Evolutionary conservation across 1,284 basidiomycete species (phyloP), one percentile per base, ranked within the genome.

Genomic region (Heterobasidion occidentale): DNA sequence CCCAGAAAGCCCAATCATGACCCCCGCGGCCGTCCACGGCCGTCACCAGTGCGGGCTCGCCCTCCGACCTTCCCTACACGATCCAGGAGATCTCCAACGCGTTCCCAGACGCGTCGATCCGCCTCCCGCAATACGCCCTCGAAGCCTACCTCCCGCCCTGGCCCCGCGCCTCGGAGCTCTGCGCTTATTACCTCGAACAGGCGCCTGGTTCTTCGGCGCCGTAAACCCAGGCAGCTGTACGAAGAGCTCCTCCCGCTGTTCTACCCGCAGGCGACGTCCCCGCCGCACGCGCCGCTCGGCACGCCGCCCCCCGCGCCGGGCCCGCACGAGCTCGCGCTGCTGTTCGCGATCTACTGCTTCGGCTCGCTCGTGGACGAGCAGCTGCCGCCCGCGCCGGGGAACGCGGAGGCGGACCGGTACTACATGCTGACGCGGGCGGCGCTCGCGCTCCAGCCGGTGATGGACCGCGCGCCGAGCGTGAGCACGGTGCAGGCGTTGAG

Each of bases 151-250:
- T 89, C 1, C 87, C 87, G 0, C 68, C 77, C 0, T 84, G 79
- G 75, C 65, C 70, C 4, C 81, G 84, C 50, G 80, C 81, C 1
- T 71, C 68, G 47, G 74, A 77, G 17, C 72, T 88, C 33, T 77
- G 77, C 61, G 75, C 80, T 27, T 73, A 86, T 12, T 89, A 89
- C 66, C 75, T 88, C 51, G 81, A 84, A 27, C 82, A 85, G 62
- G 83, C 85, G 1, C 83, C 0, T 89, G 87, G 87, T 87, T 88
- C 65, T 88, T 86, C 59, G 83, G 84, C 36, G 82, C 85, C 0
- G 79, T 88, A 82, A 81, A 2, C 71, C 73, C 44, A 71, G 71
- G 14, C 86, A 88, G 58, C 68, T 88, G 19, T 60, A 76, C n/a
- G 80, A 84, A 56, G 86, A 88, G 60, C 69, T 83, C 35, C 70